Evolutionary conservation across 352 stramenopile species (phyloP).

Genomic region (Elongisporangium undulatum): DNA sequence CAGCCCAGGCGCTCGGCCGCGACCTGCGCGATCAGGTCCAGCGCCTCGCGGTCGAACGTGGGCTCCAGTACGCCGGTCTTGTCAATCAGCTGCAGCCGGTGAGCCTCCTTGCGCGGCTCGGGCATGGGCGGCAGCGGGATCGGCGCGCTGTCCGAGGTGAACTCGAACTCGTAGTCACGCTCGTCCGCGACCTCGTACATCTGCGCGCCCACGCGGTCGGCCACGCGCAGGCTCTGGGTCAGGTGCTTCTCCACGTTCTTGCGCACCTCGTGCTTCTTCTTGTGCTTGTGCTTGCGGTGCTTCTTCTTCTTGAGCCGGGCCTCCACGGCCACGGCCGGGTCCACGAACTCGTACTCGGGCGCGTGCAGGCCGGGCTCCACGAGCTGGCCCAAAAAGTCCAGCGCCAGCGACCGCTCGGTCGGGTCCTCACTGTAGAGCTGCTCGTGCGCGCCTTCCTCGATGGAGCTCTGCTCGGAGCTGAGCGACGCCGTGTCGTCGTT

Average conservation of each 20-base stretch:
- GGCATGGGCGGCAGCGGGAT: slow-evolving; percentile 43
- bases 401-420: slow-evolving; percentile 24
- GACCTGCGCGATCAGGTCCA: slow-evolving; percentile 53
- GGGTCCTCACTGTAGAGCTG: slow-evolving; percentile 41
- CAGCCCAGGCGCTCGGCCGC: slow-evolving; percentile 47
- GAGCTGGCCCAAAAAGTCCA: slow-evolving; percentile 42
- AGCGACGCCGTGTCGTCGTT: slow-evolving; percentile 24
- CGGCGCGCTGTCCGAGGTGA: slow-evolving; percentile 30
- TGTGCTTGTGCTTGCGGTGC: slow-evolving; percentile 5
- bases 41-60: slow-evolving; percentile 38
- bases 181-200: background rate
- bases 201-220: slow-evolving; percentile 11
- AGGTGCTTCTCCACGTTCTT: slow-evolving; percentile 38
- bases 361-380: slow-evolving; percentile 13
- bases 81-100: slow-evolving; percentile 39
- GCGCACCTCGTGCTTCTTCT: slow-evolving; percentile 31
- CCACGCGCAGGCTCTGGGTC: slow-evolving; percentile 25
- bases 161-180: slow-evolving; percentile 50
- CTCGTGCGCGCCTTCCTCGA: slow-evolving; percentile 20
- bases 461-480: slow-evolving; percentile 18
- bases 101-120: slow-evolving; percentile 26
- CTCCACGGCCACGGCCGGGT: slow-evolving; percentile 11
- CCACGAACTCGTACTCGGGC: slow-evolving; percentile 18
- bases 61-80: slow-evolving; percentile 32
- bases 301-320: slow-evolving; percentile 11